phyloP scores from a whole-genome alignment of 208 protist species.

The Acanthamoeba rhysodes region DNA sequence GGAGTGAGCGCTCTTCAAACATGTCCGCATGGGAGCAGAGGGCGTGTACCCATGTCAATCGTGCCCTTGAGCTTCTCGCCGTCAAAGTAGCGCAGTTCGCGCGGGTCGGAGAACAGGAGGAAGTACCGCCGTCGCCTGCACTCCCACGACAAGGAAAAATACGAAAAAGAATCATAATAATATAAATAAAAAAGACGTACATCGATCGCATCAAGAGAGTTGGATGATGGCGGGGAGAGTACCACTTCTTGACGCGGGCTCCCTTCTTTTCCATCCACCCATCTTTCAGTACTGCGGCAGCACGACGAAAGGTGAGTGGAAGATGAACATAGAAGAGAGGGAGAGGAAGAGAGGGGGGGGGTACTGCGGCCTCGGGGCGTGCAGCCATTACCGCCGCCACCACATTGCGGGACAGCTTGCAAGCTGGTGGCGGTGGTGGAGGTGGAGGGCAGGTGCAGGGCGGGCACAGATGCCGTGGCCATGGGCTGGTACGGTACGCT shows the following conservation, averaged over 20 bases:
- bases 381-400: neutral
- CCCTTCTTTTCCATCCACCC: slow-evolving; percentile 60
- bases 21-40: neutral
- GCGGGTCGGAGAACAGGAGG: neutral
- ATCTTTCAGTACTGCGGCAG: slow-evolving; percentile 6
- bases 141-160: no score
- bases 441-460: neutral
- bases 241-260: slow-evolving; percentile 1
- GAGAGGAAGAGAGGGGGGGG: neutral
- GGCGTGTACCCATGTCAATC: neutral
- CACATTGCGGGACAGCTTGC: neutral
- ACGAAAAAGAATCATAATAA: no score
- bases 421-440: neutral
- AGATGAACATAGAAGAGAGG: neutral
- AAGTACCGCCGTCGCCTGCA: slow-evolving; percentile 51
- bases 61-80: slow-evolving; percentile 25
- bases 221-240: no score
- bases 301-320: neutral
- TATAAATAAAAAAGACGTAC: no score
- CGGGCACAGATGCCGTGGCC: neutral
- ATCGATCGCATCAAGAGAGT: no score
- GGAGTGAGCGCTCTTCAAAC: no score
- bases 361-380: slow-evolving; percentile 22
- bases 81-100: slow-evolving; percentile 42
- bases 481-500: neutral